Conservation (phyloP, 805 yeast genomes). For the Candida endomychidarum region DNA sequence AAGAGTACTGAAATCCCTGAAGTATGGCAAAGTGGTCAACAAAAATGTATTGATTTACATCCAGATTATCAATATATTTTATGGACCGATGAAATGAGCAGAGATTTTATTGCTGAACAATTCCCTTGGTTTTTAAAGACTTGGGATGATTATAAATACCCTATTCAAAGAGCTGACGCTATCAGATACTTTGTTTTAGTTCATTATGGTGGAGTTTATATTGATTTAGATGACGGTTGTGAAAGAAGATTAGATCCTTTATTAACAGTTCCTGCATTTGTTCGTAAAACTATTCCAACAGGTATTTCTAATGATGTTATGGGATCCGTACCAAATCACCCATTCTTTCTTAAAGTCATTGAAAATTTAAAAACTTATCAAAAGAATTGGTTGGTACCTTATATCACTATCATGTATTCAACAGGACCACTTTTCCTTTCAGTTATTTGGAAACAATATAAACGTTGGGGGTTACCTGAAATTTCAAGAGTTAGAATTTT, state of each 20-base stretch:
- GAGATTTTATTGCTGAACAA: slow-evolving; percentile 72
- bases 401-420: slow-evolving; percentile 87
- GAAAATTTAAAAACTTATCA: slow-evolving; percentile 61
- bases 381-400: slow-evolving; percentile 78
- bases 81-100: slow-evolving; percentile 87
- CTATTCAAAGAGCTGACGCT: slow-evolving; percentile 88
- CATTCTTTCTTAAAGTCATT: slow-evolving; percentile 72
- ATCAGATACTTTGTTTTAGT: slow-evolving; percentile 81
- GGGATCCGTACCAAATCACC: slow-evolving; percentile 87
- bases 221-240: slow-evolving; percentile 91
- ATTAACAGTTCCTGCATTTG: slow-evolving; percentile 79
- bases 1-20: slow-evolving; percentile 78
- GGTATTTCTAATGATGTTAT: slow-evolving; percentile 92
- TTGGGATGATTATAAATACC: slow-evolving; percentile 74
- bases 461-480: slow-evolving; percentile 72
- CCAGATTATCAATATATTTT: slow-evolving; percentile 85
- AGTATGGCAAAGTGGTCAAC: slow-evolving; percentile 76
- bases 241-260: slow-evolving; percentile 76
- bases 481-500: slow-evolving; percentile 67
- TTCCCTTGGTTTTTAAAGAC: slow-evolving; percentile 85
- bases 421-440: slow-evolving; percentile 90
- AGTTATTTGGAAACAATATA: slow-evolving; percentile 84
- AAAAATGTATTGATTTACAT: slow-evolving; percentile 72
- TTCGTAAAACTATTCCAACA: slow-evolving; percentile 82
- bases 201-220: slow-evolving; percentile 87